These are phyloP conservation scores for Tetrapyrgos nigripes DNA, from an alignment of 1,284 basidiomycete species.

Conservation along the genomic window DNA sequence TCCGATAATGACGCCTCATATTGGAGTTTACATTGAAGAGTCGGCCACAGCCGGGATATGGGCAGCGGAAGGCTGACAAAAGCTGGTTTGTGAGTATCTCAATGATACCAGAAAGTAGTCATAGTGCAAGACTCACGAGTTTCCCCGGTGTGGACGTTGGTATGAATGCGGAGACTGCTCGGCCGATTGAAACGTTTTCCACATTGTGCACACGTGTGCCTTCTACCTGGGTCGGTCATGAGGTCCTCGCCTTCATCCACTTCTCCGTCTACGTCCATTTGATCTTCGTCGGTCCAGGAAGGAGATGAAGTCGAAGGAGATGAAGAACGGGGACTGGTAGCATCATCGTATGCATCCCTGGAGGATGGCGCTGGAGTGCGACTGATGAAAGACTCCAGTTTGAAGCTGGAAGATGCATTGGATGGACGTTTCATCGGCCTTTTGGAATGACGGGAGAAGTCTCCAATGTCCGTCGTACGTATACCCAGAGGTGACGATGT, in stretches of 20 bases:
- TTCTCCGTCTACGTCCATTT: not conserved
- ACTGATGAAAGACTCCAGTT: too few species aligned
- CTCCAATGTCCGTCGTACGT: not conserved
- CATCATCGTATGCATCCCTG: too few species aligned
- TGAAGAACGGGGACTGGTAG: not conserved
- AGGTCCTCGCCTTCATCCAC: not conserved
- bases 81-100: slow-evolving; percentile 3
- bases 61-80: slow-evolving; percentile 69
- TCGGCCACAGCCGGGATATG: slow-evolving; percentile 72
- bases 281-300: not conserved
- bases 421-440: not conserved
- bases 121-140: slow-evolving; percentile 58
- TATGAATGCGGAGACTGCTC: slow-evolving; percentile 76
- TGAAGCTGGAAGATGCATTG: not conserved
- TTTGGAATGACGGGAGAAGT: not conserved
- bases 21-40: slow-evolving; percentile 83
- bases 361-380: too few species aligned
- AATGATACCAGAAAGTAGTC: slow-evolving; percentile 12
- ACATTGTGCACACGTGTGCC: slow-evolving; percentile 71
- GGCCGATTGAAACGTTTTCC: slow-evolving; percentile 78
- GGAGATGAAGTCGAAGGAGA: not conserved
- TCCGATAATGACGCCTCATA: slow-evolving; percentile 79
- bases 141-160: slow-evolving; percentile 80
- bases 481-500: not conserved
- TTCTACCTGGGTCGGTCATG: slow-evolving; percentile 37